Evolutionary conservation across 176 grass and related monocot genomes (phyloP).

Genomic region (Avena atlantica): DNA sequence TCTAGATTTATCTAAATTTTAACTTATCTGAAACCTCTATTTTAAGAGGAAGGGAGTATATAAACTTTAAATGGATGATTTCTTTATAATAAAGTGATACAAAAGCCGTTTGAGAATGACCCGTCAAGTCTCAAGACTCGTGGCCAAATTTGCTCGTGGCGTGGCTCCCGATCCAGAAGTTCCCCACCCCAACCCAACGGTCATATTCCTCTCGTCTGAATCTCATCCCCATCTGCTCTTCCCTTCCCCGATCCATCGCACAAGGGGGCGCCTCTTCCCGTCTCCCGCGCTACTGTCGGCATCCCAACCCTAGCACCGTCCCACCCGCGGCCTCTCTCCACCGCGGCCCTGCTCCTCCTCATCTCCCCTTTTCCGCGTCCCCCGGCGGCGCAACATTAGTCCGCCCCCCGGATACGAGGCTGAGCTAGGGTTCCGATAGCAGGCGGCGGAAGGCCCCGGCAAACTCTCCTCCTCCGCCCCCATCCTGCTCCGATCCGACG

Average conservation of each 20-base stretch:
- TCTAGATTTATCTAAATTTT: no score
- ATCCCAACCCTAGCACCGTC: conserved; percentile 8
- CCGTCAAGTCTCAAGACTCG: no score
- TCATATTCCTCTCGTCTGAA: conserved; percentile 29
- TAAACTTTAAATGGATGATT: no score
- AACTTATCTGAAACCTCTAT: no score
- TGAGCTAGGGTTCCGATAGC: background rate
- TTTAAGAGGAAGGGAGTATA: no score
- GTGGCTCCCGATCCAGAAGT: background rate
- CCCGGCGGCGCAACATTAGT: background rate
- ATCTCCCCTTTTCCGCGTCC: background rate
- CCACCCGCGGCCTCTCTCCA: background rate
- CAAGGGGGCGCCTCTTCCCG: no score
- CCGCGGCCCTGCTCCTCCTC: background rate
- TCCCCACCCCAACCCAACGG: background rate
- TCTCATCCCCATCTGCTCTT: no score
- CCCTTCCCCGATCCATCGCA: no score
- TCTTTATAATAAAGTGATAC: no score
- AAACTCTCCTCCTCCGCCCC: background rate
- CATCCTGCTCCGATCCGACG: background rate
- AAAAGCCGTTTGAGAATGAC: no score
- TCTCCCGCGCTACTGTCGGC: no score
- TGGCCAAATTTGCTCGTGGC: no score
- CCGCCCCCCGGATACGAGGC: background rate
- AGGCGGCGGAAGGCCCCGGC: background rate